Evolutionary conservation across 306 rosid species (phyloP).

Genomic region (Mimosa bimucronata): DNA sequence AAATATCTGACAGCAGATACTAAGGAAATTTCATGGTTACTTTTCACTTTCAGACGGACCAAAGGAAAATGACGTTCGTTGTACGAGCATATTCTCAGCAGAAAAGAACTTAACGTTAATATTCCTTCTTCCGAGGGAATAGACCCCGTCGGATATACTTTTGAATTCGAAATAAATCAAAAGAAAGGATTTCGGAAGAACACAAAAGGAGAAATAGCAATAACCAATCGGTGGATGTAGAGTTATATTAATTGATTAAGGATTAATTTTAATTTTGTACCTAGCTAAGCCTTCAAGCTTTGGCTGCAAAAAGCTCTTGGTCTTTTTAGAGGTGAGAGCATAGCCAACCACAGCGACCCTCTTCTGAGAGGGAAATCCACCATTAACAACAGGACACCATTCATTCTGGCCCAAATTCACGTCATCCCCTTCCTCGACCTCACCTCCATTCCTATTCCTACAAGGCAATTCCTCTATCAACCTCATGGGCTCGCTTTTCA

Average conservation of each 20-base stretch:
- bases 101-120: slow-evolving; percentile 26
- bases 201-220: not conserved
- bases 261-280: slow-evolving; percentile 48
- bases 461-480: slow-evolving; percentile 56
- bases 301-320: slow-evolving; percentile 90
- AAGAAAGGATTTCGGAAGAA: not conserved
- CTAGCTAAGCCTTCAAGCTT: slow-evolving; percentile 88
- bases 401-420: slow-evolving; percentile 34
- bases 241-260: not conserved
- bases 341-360: slow-evolving; percentile 75
- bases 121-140: slow-evolving; percentile 10
- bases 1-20: slow-evolving; percentile 37
- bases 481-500: slow-evolving; percentile 36
- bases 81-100: slow-evolving; percentile 27
- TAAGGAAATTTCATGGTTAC: slow-evolving; percentile 26
- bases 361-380: slow-evolving; percentile 48
- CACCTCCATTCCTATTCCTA: slow-evolving; percentile 39
- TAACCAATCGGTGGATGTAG: not conserved
- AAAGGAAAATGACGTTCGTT: slow-evolving; percentile 53
- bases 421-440: slow-evolving; percentile 38
- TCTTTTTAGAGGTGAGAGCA: slow-evolving; percentile 93
- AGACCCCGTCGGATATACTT: not conserved
- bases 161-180: not conserved
- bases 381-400: slow-evolving; percentile 48
- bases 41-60: slow-evolving; percentile 49